phyloP scores from a whole-genome alignment of 2,329 filamentous ascomycete genomes.

The Alternaria sp. region DNA sequence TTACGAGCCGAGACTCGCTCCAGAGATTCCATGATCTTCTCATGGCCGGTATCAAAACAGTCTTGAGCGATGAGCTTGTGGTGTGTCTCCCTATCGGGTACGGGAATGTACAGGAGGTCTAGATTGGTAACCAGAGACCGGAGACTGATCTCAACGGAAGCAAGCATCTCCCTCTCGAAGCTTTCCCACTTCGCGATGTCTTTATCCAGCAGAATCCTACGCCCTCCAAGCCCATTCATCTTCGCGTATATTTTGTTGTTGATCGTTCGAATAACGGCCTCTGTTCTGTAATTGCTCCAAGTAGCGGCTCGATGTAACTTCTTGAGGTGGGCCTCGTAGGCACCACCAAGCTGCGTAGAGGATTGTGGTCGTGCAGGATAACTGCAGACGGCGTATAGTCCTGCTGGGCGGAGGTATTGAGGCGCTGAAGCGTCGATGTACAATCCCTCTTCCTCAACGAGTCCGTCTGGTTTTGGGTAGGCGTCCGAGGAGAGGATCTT shows the following conservation, averaged over 20 bases:
- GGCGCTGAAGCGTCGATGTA: neutral
- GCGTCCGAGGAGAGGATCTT: neutral
- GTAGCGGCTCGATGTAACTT: neutral
- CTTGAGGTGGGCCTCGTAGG: neutral
- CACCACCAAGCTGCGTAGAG: neutral
- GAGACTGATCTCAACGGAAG: neutral
- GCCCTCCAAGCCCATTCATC: neutral
- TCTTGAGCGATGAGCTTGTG: neutral
- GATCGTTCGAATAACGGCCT: neutral
- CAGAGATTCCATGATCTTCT: neutral
- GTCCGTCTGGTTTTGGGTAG: neutral
- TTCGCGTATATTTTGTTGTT: neutral
- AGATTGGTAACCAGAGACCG: neutral
- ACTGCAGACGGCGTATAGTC: neutral
- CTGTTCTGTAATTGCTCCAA: neutral
- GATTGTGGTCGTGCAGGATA: neutral
- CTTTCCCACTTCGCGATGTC: neutral
- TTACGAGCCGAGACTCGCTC: neutral
- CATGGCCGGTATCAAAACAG: neutral
- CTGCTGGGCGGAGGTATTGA: neutral
- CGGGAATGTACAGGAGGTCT: neutral
- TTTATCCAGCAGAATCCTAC: neutral
- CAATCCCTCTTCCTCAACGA: neutral
- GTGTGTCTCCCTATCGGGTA: neutral
- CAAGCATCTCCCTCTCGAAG: neutral